Conservation (phyloP, 495 filamentous ascomycete genomes). For the Hypoxylon subgilvum region DNA sequence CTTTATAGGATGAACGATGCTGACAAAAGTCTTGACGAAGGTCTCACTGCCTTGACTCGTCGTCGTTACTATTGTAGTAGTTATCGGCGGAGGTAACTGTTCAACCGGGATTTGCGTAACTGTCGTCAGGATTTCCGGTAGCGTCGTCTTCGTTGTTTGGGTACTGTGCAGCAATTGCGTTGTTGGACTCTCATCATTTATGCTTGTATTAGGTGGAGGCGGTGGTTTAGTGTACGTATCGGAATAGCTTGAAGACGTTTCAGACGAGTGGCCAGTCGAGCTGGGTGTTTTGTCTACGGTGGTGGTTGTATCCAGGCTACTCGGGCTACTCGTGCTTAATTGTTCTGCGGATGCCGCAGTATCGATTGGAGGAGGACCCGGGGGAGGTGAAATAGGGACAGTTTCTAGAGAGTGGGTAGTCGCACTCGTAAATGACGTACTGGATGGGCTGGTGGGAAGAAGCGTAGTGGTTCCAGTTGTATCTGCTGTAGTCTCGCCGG, state of each 20-base stretch:
- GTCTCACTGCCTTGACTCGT: background rate
- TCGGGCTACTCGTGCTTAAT: background rate
- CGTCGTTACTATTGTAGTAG: slow-evolving; percentile 24
- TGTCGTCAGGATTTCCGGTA: slow-evolving; percentile 8
- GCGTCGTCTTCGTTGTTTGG: background rate
- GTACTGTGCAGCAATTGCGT: background rate
- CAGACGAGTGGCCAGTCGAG: background rate
- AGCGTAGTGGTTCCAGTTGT: background rate
- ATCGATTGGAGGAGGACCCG: background rate
- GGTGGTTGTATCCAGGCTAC: background rate
- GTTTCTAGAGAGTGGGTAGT: background rate
- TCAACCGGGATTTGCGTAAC: slow-evolving; percentile 2
- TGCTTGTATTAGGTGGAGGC: background rate
- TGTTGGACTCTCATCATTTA: background rate
- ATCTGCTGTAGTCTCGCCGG: background rate
- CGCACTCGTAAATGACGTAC: background rate
- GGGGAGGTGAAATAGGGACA: background rate
- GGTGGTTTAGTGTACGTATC: background rate
- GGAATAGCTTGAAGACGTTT: slow-evolving; percentile 1
- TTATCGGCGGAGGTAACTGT: background rate
- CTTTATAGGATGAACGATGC: background rate
- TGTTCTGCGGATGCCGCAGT: background rate
- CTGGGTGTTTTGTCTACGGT: background rate
- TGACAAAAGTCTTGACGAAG: background rate
- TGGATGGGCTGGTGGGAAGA: background rate